Evolutionary conservation across 371 early-diverging fungal genomes (phyloP), one percentile per base, ranked within the genome.

Genomic region (Rozella allomycis): DNA sequence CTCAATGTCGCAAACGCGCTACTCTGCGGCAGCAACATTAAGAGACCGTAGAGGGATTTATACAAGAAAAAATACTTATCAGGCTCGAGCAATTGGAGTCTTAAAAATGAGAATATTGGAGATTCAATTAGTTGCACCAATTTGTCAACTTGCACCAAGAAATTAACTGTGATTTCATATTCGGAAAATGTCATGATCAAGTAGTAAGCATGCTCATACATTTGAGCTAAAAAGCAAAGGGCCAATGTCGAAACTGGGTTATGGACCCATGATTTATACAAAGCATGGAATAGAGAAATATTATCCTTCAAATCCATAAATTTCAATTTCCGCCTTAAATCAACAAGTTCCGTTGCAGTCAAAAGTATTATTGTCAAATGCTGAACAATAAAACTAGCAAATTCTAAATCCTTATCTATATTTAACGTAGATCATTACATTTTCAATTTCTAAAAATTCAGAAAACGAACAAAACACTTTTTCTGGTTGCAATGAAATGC

Each of bases 41-140:
- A 39, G 14, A 88, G 52, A 3, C 87, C 87, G 43, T 83, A 88
- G 2, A 88, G 54, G 26, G 78, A 75, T 40, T 83, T 78, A 58
- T 70, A 71, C 25, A 88, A 58, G 43, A 65, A 53, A 1, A 85
- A 81, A 40, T 83, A 64, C 49, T 66, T 60, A 11, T 73, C 68
- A 0, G 87, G 84, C 31, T 88, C 90, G 20, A 86, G 48, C 4
- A 88, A 56, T 46, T 86, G 86, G 29, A 88, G 53, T 3, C 90
- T 60, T 23, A 88, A 51, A 65, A 67, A 78, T 3, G 87, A 80
- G 55, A 88, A 88, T 12, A 84, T 80, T 3, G 90, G 90, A 0
- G 78, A 76, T 45, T 88, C 90, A n/a, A 88, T 42, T 10, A 88
- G 55, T 46, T 86, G 87, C 17, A 88, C 87, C 3, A 88, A 66